Base-by-base conservation (phyloP, 139 green algal species). In the Pleodorina starrii region DNA sequence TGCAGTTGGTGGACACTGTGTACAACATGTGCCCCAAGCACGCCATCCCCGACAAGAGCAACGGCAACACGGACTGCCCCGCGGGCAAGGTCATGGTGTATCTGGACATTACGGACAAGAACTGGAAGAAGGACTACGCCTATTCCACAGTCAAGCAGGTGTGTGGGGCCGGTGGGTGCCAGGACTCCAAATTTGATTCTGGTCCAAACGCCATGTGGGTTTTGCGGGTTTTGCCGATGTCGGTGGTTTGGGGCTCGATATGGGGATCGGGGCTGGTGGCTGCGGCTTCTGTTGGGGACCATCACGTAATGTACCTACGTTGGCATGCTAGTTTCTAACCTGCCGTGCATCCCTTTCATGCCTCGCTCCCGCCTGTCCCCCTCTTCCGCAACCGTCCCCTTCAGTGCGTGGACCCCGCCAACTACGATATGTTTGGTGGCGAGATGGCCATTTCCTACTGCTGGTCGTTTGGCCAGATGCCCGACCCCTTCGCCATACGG, bases 401-500 rank as follows among this genome's bases (percentile, higher is more conserved):
- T 10, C 83, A 89, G 84, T 89, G 84, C 69, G 69, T 89, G n/a
- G 84, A 89, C 68, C 84, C 84, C 27, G 71, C 69, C 84, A 89
- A 89, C 71, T 89, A 74, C 12, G 84, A 89, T 48, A 48, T 69
- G 48, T 89, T 89, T n/a, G 42, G 48, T 35, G 84, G 84, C 71
- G 84, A 89, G 69, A 72, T 89, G 50, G 84, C 84, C 3, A 83
- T 82, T 27, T 60, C 36, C 17, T 89, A 89, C 51, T 89, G 84
- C 84, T 89, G 84, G 84, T 68, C 84, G 19, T 82, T 89, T n/a
- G 68, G 69, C 21, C 69, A 81, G 69, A 74, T 89, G 84, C 84
- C 84, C 48, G 69, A 72, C 27, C 68, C n/a, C 25, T 89, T 83
- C n/a, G 29, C 84, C 14, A 72, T 54, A 51, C 32, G 36, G 25